A percentile compares a stretch with the other conserved stretches of the same genome.
These are phyloP conservation scores for Stagonosporopsis rhizophila DNA, from an alignment of 2,329 filamentous ascomycete genomes.

Conservation along the genomic window DNA sequence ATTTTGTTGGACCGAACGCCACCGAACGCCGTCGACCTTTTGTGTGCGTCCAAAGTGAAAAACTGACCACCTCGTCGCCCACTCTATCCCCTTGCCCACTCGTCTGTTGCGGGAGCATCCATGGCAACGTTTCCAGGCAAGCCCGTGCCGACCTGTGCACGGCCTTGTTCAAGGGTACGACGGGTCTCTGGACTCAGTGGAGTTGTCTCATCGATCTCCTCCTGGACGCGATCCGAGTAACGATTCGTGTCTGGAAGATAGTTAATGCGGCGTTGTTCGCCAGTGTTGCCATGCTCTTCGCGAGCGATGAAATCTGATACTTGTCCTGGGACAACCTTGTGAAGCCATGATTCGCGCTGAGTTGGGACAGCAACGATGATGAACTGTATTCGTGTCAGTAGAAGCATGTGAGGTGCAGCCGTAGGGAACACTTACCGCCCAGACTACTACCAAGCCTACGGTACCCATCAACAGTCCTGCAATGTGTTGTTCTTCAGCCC, in stretches of 20 bases:
- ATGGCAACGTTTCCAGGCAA: slow-evolving; percentile 26
- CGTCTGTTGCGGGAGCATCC: slow-evolving; percentile 30
- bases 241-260: slow-evolving; percentile 38
- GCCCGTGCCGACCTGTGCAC: slow-evolving; percentile 25
- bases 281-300: slow-evolving; percentile 33
- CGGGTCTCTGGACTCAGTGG: slow-evolving; percentile 12
- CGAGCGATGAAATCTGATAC: slow-evolving; percentile 43
- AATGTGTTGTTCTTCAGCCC: slow-evolving; percentile 59
- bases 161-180: slow-evolving; percentile 32
- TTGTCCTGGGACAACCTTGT: slow-evolving; percentile 39
- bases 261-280: slow-evolving; percentile 36
- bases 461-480: slow-evolving; percentile 64
- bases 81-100: slow-evolving; percentile 29
- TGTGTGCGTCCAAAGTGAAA: background rate
- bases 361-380: slow-evolving; percentile 42
- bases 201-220: slow-evolving; percentile 24
- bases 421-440: slow-evolving; percentile 21
- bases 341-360: slow-evolving; percentile 42
- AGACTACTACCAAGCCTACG: slow-evolving; percentile 44
- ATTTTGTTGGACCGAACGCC: background rate
- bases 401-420: background rate
- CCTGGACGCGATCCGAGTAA: slow-evolving; percentile 43
- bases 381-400: slow-evolving; percentile 28
- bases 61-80: background rate
- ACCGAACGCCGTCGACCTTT: background rate